Evolutionary conservation across 768 basidiomycete species (phyloP), one percentile per base, ranked within the genome.

Genomic region (Pholiota conissans): DNA sequence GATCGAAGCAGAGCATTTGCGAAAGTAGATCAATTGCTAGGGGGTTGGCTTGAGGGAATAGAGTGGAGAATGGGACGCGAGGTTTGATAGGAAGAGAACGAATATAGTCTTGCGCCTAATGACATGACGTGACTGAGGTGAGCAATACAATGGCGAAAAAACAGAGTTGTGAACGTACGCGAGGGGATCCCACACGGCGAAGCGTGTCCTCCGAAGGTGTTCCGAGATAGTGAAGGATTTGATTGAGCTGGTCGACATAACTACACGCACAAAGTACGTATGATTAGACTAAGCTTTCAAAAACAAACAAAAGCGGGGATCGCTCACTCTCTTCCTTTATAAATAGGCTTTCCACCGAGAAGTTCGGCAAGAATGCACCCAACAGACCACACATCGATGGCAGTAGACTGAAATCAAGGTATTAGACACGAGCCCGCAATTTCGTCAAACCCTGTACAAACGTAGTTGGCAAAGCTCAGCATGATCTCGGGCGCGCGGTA

Each of bases 401-500:
- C 86, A 34, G 91, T 92, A 27, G 90, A 90, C 90, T 92, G 57
- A 49, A 49, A 63, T 42, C 40, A 28, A 45, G 5, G 18, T 39
- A 50, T 69, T 52, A 75, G 63, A 24, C 55, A 32, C 16, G 40
- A 49, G 26, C 13, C 9, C 39, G 5, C 55, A 14, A 55, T 28
- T 13, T 32, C 20, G 14, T 57, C 26, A 49, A n/a, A 40, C 26
- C 24, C 50, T 39, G 22, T 11, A 77, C 90, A 71, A 63, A 94
- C 94, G 67, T 94, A 94, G 76, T 94, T 94, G 20, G 92, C 92
- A 65, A 94, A 96, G 76, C 93, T 95, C 65, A 98, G 71, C 97
- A 98, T 99, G 74, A 98, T 99, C 76, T 99, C 97, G 0, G 97
- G 96, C 20, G 96, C 96, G 32, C 96, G 82, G 71, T 99, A 99